These are phyloP conservation scores for Centaurea solstitialis DNA, from an alignment of 129 eudicot genomes.

Conservation along the genomic window DNA sequence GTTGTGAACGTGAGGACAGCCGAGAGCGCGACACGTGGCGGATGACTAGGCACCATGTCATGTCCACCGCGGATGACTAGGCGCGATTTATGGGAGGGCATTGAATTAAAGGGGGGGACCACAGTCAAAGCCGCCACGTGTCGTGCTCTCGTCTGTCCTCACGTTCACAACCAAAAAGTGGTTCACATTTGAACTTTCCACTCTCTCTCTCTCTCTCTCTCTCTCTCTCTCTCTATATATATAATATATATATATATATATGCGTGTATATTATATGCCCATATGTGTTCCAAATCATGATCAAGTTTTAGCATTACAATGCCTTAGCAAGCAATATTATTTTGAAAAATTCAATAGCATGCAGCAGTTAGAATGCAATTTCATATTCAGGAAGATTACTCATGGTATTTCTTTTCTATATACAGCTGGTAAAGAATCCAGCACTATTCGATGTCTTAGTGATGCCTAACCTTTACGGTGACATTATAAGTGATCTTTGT, in stretches of 20 bases:
- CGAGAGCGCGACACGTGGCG: no score
- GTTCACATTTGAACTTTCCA: no score
- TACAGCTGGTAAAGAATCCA: slow-evolving; percentile 96
- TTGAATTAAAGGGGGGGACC: no score
- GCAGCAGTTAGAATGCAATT: background rate
- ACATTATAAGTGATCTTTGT: slow-evolving; percentile 91
- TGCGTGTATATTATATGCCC: background rate
- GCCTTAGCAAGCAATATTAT: slow-evolving; percentile 1
- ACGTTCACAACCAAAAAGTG: no score
- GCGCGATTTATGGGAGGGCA: no score
- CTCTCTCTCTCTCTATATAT: background rate
- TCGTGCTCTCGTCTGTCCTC: no score
- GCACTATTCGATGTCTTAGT: slow-evolving; percentile 87
- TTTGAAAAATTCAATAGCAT: background rate
- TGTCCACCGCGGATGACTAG: no score
- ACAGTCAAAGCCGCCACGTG: no score
- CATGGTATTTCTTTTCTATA: background rate
- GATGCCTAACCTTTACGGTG: slow-evolving; percentile 94
- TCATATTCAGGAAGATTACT: slow-evolving; percentile 71
- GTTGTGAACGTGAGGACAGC: no score
- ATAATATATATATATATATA: no score
- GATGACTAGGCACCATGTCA: no score
- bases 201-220: no score
- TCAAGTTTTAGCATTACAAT: background rate
- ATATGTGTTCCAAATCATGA: slow-evolving; percentile 11